A percentile compares a stretch with the other conserved stretches of the same genome.
These are phyloP conservation scores for Nicotiana sylvestris DNA, from an alignment of 257 asterid genomes.

Conservation along the genomic window DNA sequence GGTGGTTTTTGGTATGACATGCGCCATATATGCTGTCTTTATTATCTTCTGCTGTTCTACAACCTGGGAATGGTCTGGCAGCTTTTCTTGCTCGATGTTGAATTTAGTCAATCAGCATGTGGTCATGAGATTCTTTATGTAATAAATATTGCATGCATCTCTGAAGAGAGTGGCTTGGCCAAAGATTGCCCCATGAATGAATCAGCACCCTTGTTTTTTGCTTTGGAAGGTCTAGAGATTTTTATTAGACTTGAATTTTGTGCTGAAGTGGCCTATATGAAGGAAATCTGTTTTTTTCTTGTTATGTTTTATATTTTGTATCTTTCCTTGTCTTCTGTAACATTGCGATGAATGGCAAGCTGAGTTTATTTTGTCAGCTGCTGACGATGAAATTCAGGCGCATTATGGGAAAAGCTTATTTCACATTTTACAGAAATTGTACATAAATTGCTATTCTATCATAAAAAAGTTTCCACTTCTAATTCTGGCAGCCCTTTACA, in stretches of 20 bases:
- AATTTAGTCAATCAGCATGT: not conserved
- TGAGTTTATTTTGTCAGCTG: not conserved
- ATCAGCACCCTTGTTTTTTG: too few relatives aligned
- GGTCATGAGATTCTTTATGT: not conserved
- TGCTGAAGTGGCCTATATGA: too few relatives aligned
- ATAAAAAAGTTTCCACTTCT: not conserved
- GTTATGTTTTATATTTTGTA: not conserved
- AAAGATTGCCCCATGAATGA: not conserved
- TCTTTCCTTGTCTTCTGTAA: not conserved
- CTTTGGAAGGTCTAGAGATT: too few relatives aligned
- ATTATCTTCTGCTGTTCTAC: not conserved
- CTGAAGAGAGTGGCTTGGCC: not conserved
- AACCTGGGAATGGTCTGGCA: not conserved
- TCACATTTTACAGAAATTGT: not conserved
- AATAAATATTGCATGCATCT: not conserved
- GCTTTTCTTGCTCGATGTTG: not conserved
- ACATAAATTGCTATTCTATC: not conserved
- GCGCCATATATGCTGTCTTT: not conserved
- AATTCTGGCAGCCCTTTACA: not conserved
- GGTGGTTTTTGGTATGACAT: not conserved
- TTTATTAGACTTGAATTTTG: too few relatives aligned
- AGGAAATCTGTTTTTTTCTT: too few relatives aligned
- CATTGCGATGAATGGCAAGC: not conserved
- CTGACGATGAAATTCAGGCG: not conserved
- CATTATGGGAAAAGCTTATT: not conserved